These are phyloP conservation scores for Acanthamoeba royreba DNA, from an alignment of 208 protist genomes.

Conservation along the genomic window DNA sequence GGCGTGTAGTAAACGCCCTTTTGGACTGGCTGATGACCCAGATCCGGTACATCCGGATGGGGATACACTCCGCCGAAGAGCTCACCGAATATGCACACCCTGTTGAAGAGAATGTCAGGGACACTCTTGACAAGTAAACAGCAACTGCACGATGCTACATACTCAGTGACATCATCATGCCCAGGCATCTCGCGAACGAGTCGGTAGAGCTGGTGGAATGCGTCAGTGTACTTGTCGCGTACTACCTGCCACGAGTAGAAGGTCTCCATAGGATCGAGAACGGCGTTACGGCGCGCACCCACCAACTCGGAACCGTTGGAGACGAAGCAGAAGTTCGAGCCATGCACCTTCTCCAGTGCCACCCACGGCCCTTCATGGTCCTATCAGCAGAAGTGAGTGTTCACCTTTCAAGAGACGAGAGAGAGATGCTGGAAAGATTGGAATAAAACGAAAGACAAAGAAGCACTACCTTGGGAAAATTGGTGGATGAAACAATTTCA, in stretches of 20 bases:
- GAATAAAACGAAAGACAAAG: too few relatives aligned
- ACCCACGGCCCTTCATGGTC: neutral
- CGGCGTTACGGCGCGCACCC: neutral
- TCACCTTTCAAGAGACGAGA: too few relatives aligned
- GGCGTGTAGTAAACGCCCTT: slow-evolving; percentile 34
- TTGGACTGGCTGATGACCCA: neutral
- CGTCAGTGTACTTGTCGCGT: neutral
- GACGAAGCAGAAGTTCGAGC: slow-evolving; percentile 39
- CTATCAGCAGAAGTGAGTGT: neutral
- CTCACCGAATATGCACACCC: neutral
- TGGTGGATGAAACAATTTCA: too few relatives aligned
- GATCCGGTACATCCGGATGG: neutral
- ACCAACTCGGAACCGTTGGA: neutral
- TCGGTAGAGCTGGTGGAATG: neutral
- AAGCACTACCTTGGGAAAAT: too few relatives aligned
- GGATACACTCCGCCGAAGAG: neutral
- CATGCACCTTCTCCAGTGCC: slow-evolving; percentile 41
- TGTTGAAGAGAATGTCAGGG: neutral
- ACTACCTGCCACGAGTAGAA: slow-evolving; percentile 27
- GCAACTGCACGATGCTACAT: too few relatives aligned
- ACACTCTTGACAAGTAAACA: neutral
- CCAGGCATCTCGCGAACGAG: neutral
- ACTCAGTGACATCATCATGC: neutral
- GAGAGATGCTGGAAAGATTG: too few relatives aligned
- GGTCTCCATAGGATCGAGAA: slow-evolving; percentile 1